Base-by-base conservation (phyloP, 1,284 basidiomycete genomes). In the Ustilago shanxiensis region DNA sequence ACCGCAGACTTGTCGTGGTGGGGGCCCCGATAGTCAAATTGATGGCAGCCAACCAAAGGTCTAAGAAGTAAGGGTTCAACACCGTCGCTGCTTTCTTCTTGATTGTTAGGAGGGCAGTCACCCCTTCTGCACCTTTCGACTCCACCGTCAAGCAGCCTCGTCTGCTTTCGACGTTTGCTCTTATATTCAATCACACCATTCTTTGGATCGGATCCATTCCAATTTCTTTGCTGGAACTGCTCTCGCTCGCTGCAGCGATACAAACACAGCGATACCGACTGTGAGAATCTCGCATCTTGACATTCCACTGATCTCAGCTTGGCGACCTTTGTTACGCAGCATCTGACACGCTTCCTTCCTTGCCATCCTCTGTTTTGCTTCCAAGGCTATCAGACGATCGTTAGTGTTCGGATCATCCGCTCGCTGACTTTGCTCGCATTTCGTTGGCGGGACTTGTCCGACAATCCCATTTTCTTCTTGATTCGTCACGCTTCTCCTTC, bases 41-140 rank as follows among this genome's bases (percentile, higher is more conserved):
- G 33, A 20, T n/a, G 33, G 52, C 39, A 54, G 31, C 50, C 50
- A 52, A 52, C 50, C 52, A 56, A 56, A 22, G 22, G 16, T 31
- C 22, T 18, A n/a, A 70, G 35, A 11, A 45, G 35, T n/a, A 72
- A 62, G 45, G 59, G 37, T 54, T 59, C 50, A 66, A 5, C 20
- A 35, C 39, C 20, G 51, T 41, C 31, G 70, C 72, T 57, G 41
- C 72, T 75, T 75, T 44, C 56, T 28, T 75, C 72, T 66, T 41
- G 72, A 70, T 69, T 70, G 64, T 20, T 70, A 66, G 64, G 67
- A 75, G 67, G 72, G 72, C 53, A 70, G 64, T 75, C 72, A 75
- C 56, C 61, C 67, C 64, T 62, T 70, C 67, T 70, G 67, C 72
- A 70, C 72, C 67, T 60, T 49, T 59, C 64, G 65, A 67, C 70